These are phyloP conservation scores for Agrocybe pediades DNA, from an alignment of 768 basidiomycete species.

Conservation along the genomic window DNA sequence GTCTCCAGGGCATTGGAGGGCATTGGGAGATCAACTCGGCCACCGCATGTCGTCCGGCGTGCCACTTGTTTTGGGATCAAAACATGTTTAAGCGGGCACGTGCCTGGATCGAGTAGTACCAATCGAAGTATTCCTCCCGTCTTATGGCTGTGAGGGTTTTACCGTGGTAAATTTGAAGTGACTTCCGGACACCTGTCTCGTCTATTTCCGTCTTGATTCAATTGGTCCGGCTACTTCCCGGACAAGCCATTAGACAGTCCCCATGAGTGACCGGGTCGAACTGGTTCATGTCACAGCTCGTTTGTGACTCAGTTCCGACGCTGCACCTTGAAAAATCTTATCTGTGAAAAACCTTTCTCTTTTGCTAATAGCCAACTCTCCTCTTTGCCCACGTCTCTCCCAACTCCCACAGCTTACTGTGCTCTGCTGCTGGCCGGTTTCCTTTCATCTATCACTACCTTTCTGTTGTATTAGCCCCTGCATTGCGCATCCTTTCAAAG, in stretches of 20 bases:
- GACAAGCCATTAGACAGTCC: slow-evolving; percentile 3
- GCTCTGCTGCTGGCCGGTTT: slow-evolving; percentile 11
- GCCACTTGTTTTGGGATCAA: no score
- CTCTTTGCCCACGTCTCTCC: no score
- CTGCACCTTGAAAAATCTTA: slow-evolving; percentile 20
- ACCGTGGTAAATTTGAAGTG: neutral
- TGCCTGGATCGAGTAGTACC: neutral
- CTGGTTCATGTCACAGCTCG: slow-evolving; percentile 15
- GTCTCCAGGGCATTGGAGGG: no score
- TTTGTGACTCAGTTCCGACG: slow-evolving; percentile 13
- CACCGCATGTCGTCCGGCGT: no score
- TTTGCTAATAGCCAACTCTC: no score
- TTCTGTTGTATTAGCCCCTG: slow-evolving; percentile 21
- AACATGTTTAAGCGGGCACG: no score
- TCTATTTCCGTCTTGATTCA: slow-evolving; percentile 1
- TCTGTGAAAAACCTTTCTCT: slow-evolving; percentile 7
- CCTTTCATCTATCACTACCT: no score
- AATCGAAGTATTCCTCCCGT: no score
- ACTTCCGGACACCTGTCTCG: neutral
- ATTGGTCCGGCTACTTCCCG: slow-evolving; percentile 12
- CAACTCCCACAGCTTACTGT: no score
- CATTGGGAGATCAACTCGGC: no score
- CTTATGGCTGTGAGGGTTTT: neutral
- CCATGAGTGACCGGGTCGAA: slow-evolving; percentile 11
- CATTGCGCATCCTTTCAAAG: slow-evolving; percentile 13